These are phyloP conservation scores for Kokia cookei DNA, from an alignment of 441 rosid species.

Conservation along the genomic window DNA sequence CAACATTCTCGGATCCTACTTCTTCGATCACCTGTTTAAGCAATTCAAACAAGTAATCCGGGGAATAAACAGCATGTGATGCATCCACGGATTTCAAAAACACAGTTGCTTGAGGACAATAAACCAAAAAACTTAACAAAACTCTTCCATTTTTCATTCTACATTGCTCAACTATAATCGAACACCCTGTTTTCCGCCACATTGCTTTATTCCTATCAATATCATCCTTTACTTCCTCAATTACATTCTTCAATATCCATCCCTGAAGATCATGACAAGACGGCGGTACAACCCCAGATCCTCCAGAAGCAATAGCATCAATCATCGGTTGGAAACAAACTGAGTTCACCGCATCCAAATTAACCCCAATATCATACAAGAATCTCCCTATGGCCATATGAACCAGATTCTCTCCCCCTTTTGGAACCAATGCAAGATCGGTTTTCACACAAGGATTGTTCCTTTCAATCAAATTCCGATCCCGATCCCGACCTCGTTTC, in stretches of 20 bases:
- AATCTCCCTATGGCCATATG: slow-evolving; percentile 60
- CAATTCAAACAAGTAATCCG: slow-evolving; percentile 47
- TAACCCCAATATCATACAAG: slow-evolving; percentile 72
- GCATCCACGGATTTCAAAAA: slow-evolving; percentile 75
- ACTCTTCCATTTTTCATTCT: slow-evolving; percentile 34
- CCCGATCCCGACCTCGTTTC: slow-evolving; percentile 39
- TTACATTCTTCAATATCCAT: slow-evolving; percentile 60
- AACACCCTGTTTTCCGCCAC: slow-evolving; percentile 76
- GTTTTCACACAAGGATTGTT: not conserved
- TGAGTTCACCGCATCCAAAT: slow-evolving; percentile 55
- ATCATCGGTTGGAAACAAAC: slow-evolving; percentile 59
- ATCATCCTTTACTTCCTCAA: slow-evolving; percentile 64
- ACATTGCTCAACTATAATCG: slow-evolving; percentile 67
- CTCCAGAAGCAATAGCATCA: slow-evolving; percentile 58
- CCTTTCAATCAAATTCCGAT: slow-evolving; percentile 8
- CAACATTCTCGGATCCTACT: slow-evolving; percentile 61
- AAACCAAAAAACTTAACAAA: slow-evolving; percentile 52
- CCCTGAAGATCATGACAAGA: slow-evolving; percentile 63
- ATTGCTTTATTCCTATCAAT: slow-evolving; percentile 24
- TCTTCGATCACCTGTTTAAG: slow-evolving; percentile 76
- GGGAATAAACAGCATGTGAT: slow-evolving; percentile 36
- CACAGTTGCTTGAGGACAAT: slow-evolving; percentile 59
- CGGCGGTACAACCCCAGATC: slow-evolving; percentile 39
- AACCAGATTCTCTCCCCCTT: slow-evolving; percentile 26
- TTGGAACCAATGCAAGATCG: slow-evolving; percentile 16